Base-by-base conservation (phyloP, 192 early-diverging fungal species). In the Dissophora ornata region DNA sequence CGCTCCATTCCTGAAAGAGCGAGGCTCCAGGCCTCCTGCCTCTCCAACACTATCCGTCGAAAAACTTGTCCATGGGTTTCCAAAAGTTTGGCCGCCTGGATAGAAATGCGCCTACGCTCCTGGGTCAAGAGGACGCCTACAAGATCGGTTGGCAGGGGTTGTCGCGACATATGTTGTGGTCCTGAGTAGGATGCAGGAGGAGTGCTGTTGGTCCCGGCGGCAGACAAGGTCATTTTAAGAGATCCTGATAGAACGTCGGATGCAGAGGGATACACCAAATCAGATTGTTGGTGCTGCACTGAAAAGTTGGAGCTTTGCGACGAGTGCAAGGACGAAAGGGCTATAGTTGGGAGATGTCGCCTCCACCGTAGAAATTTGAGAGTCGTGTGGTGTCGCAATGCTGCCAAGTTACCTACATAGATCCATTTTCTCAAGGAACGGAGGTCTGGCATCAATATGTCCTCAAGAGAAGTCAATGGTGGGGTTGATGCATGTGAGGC, bases 351-450 rank as follows among this genome's bases (percentile, higher is more conserved):
- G 6, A 30, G 21, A 6, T 62, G 45, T 26, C 61, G 30, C 46
- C 69, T 30, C 69, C 69, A 71, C 6, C 53, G 16, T 24, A 71
- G 33, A 7, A 71, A 71, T 50, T 71, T 71, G 32, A 63, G 54
- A 0, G 61, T 71, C 4, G 69, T 71, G 6, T 71, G 60, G 34
- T 71, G 69, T 8, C 69, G 51, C 24, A 71, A 36, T 2, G 60
- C 69, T 6, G 69, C 51, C 11, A 71, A 30, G 21, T 63, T 32
- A 5, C 47, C 25, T 0, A 50, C 38, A 55, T 61, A 71, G 25
- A 71, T 45, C 69, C 69, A 71, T 8, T 51, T 36, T 18, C 61
- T 24, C 15, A 63, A 13, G 1, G 38, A 41, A 6, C 25, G 47
- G 30, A 68, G 18, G 9, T 68, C 66, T 10, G 54, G 19, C 30